Conservation (phyloP, 2,329 filamentous ascomycete genomes). For the Penicillium decumbens region DNA sequence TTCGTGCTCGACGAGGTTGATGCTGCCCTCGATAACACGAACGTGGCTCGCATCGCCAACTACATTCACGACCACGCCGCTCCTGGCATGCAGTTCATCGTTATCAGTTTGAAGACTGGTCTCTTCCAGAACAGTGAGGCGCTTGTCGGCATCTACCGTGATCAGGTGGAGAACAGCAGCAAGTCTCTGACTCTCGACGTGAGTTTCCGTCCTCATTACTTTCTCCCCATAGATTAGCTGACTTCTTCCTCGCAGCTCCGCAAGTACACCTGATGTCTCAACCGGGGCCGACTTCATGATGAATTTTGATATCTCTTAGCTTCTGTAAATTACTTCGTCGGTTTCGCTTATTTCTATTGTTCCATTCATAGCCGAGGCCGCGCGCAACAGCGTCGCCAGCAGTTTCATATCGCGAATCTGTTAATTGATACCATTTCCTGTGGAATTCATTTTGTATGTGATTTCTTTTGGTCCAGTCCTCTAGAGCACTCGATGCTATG, state of each 20-base stretch:
- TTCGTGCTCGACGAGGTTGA: conserved; percentile 98
- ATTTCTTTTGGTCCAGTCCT: not conserved
- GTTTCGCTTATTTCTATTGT: not conserved
- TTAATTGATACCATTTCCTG: conserved; percentile 18
- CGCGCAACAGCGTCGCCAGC: not conserved
- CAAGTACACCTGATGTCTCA: conserved; percentile 29
- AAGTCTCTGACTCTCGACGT: conserved; percentile 92
- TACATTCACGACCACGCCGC: conserved; percentile 93
- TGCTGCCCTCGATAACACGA: conserved; percentile 95
- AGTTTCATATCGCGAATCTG: conserved; percentile 6
- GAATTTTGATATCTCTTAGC: conserved; percentile 11
- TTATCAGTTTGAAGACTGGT: conserved; percentile 92
- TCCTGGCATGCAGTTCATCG: conserved; percentile 98
- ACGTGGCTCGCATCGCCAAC: conserved; percentile 91
- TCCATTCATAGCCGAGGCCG: not conserved
- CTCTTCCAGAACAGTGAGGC: conserved; percentile 96
- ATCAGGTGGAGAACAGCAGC: conserved; percentile 89
- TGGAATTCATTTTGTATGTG: not conserved
- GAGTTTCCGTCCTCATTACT: conserved; percentile 46
- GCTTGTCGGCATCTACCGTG: conserved; percentile 88
- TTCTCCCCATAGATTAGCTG: conserved; percentile 3
- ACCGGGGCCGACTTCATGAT: conserved; percentile 16
- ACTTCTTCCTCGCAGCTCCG: conserved; percentile 26
- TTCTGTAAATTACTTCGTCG: conserved; percentile 23
- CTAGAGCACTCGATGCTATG: not conserved